phyloP scores from a whole-genome alignment of 192 early-diverging fungal species.

The Podila clonocystis region DNA sequence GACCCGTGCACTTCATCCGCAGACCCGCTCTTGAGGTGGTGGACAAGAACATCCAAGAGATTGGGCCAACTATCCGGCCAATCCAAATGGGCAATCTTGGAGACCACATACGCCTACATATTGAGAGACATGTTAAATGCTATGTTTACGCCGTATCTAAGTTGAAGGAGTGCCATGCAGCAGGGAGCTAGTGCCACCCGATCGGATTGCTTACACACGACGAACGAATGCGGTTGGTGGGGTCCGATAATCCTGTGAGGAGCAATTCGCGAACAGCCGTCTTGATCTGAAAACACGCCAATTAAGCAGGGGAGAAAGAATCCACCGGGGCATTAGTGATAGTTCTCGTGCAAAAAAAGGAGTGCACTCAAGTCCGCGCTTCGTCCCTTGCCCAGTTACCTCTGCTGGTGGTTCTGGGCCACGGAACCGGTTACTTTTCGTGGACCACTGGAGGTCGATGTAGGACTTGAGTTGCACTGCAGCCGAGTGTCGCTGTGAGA shows the following conservation, averaged over 20 bases:
- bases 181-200: no score
- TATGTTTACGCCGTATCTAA: no score
- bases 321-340: not conserved
- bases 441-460: slow-evolving; percentile 77
- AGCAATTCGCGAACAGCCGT: slow-evolving; percentile 58
- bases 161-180: no score
- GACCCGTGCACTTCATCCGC: slow-evolving; percentile 83
- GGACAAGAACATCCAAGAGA: slow-evolving; percentile 78
- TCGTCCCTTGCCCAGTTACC: slow-evolving; percentile 26
- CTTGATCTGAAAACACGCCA: slow-evolving; percentile 58
- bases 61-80: slow-evolving; percentile 94
- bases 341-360: not conserved
- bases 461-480: slow-evolving; percentile 78
- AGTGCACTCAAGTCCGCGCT: not conserved
- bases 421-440: slow-evolving; percentile 56
- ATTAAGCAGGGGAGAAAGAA: not conserved
- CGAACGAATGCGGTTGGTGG: slow-evolving; percentile 68
- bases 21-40: slow-evolving; percentile 65
- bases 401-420: slow-evolving; percentile 66
- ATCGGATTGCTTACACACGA: slow-evolving; percentile 55
- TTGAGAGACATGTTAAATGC: no score
- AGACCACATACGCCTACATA: slow-evolving; percentile 77
- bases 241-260: slow-evolving; percentile 66
- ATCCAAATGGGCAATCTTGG: slow-evolving; percentile 89
- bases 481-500: slow-evolving; percentile 72